Conservation (phyloP, 345 rosid species). For the Camelina neglecta region DNA sequence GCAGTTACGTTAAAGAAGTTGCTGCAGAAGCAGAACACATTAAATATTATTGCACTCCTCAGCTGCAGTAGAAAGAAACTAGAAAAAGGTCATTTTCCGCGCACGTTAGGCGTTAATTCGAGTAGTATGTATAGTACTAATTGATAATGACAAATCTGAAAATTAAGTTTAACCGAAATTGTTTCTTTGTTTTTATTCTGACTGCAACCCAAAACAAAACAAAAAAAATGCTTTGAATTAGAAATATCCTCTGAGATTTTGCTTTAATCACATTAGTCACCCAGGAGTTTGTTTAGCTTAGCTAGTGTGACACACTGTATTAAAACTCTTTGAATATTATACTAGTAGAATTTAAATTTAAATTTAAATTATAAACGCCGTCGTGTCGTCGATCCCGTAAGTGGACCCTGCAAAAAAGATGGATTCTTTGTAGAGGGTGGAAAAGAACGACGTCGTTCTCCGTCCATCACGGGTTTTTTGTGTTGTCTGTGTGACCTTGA, state of each 20-base stretch:
- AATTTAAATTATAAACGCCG: neutral
- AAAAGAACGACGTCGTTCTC: constrained; percentile 24
- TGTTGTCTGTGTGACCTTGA: constrained; percentile 33
- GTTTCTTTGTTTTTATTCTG: constrained; percentile 13
- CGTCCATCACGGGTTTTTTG: constrained; percentile 51
- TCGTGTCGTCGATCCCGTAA: constrained; percentile 23
- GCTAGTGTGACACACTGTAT: neutral
- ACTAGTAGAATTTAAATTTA: constrained; percentile 1
- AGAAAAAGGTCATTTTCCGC: constrained; percentile 30
- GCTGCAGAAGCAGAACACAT: constrained; percentile 12
- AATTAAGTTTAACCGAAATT: neutral
- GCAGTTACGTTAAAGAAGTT: constrained; percentile 49
- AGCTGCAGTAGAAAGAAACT: neutral
- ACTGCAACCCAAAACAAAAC: neutral
- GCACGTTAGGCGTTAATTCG: constrained; percentile 41
- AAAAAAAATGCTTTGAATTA: neutral
- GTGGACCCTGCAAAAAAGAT: constrained; percentile 23
- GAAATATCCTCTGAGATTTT: constrained; percentile 34
- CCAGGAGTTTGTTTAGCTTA: constrained; percentile 29
- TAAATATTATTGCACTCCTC: constrained; percentile 2
- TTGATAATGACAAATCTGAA: constrained; percentile 26
- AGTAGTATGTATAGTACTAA: neutral
- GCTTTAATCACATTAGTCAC: constrained; percentile 15
- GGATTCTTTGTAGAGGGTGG: constrained; percentile 1
- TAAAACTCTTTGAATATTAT: neutral